Evolutionary conservation across 2,329 filamentous ascomycete genomes (phyloP).

Genomic region (Fusarium nodosum): DNA sequence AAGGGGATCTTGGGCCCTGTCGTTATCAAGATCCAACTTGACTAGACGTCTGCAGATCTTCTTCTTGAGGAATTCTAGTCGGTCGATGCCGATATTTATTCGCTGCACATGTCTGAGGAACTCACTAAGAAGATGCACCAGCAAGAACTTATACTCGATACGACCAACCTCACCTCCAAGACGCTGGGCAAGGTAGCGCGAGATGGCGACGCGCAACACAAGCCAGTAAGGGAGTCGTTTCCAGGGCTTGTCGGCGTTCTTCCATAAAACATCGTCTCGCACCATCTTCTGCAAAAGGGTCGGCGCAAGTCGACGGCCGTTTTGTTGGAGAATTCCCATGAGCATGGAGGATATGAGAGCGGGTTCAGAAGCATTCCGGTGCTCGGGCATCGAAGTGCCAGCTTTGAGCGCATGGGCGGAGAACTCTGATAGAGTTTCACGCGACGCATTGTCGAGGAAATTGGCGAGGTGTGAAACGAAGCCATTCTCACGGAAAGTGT

Average conservation of each 20-base stretch:
- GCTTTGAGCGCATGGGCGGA: slow-evolving; percentile 67
- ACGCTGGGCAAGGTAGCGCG: slow-evolving; percentile 63
- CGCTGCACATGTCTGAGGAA: slow-evolving; percentile 59
- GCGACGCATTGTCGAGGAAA: slow-evolving; percentile 70
- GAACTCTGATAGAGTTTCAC: slow-evolving; percentile 67
- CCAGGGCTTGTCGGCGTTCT: slow-evolving; percentile 68
- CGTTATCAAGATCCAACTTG: slow-evolving; percentile 45
- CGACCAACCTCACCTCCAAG: slow-evolving; percentile 48
- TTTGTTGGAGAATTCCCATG: slow-evolving; percentile 70
- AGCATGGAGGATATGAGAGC: slow-evolving; percentile 71
- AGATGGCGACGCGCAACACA: slow-evolving; percentile 69
- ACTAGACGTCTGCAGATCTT: slow-evolving; percentile 47
- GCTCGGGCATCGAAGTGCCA: slow-evolving; percentile 63
- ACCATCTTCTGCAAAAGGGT: slow-evolving; percentile 67
- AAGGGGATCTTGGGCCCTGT: slow-evolving; percentile 19
- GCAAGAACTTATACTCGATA: slow-evolving; percentile 69
- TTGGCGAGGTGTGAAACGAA: slow-evolving; percentile 57
- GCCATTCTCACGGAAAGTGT: slow-evolving; percentile 43
- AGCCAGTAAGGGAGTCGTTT: slow-evolving; percentile 74
- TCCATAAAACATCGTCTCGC: slow-evolving; percentile 71
- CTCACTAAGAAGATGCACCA: slow-evolving; percentile 61
- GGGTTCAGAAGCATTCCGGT: slow-evolving; percentile 70
- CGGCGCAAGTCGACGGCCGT: slow-evolving; percentile 60
- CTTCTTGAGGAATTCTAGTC: slow-evolving; percentile 42
- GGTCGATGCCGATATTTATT: slow-evolving; percentile 31